phyloP scores from a whole-genome alignment of 2,329 filamentous ascomycete species.

The Arthrinium puccinioides region DNA sequence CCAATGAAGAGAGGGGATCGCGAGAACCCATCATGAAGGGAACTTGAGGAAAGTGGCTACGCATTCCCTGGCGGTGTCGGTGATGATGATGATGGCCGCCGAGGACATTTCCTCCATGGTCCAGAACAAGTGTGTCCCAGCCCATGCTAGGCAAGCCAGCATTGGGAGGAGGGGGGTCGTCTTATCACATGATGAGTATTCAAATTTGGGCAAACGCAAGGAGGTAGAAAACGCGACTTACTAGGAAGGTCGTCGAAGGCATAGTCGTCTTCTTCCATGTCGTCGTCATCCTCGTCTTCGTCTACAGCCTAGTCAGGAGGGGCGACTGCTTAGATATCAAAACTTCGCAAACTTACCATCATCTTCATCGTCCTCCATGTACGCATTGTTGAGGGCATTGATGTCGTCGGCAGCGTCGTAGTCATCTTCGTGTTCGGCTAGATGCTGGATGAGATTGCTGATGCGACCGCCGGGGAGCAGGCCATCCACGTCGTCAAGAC shows the following conservation, averaged over 20 bases:
- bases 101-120: conserved; percentile 30
- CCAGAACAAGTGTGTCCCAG: conserved; percentile 50
- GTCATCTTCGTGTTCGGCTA: conserved; percentile 41
- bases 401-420: conserved; percentile 46
- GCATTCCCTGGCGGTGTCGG: conserved; percentile 47
- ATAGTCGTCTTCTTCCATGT: conserved; percentile 61
- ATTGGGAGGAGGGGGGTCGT: conserved; percentile 35
- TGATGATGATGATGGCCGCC: conserved; percentile 34
- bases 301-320: conserved; percentile 15
- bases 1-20: conserved; percentile 16
- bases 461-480: conserved; percentile 26
- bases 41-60: conserved; percentile 50
- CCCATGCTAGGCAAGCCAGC: conserved; percentile 39
- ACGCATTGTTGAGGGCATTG: conserved; percentile 44
- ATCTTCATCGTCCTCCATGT: conserved; percentile 49
- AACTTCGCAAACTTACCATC: conserved; percentile 38
- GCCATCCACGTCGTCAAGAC: conserved; percentile 32
- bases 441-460: conserved; percentile 48
- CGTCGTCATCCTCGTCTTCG: conserved; percentile 59
- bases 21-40: conserved; percentile 24
- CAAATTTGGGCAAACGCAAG: background rate
- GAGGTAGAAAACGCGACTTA: conserved; percentile 27
- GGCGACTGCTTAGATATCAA: background rate
- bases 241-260: conserved; percentile 52
- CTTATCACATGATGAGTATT: too few species aligned